phyloP scores from a whole-genome alignment of 371 early-diverging fungal species.

The Dinochytrium kinnereticum region DNA sequence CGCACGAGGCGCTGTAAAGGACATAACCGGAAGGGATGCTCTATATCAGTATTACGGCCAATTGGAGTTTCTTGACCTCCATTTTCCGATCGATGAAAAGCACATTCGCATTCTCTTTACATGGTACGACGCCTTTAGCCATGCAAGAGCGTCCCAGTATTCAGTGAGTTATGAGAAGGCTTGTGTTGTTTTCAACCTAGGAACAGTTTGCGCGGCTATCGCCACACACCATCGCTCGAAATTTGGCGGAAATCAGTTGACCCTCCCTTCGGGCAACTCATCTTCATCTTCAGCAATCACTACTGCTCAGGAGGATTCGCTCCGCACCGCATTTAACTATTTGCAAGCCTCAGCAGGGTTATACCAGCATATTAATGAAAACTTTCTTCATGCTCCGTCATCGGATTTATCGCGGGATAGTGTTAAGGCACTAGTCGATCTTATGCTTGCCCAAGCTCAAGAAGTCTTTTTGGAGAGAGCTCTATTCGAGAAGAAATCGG shows the following conservation, averaged over 20 bases:
- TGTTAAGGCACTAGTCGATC: constrained; percentile 77
- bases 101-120: constrained; percentile 87
- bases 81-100: constrained; percentile 90
- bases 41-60: constrained; percentile 95
- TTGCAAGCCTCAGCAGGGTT: constrained; percentile 94
- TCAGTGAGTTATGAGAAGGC: constrained; percentile 96
- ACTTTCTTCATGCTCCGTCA: constrained; percentile 94
- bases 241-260: background rate
- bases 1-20: constrained; percentile 90
- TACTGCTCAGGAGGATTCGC: constrained; percentile 67
- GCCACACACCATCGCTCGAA: constrained; percentile 74
- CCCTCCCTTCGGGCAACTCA: background rate
- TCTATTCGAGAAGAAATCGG: constrained; percentile 82
- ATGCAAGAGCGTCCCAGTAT: constrained; percentile 71
- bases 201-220: constrained; percentile 59
- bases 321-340: constrained; percentile 82
- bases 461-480: constrained; percentile 90
- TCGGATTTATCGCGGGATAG: constrained; percentile 89
- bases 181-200: constrained; percentile 91
- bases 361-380: constrained; percentile 93
- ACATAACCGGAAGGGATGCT: constrained; percentile 88
- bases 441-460: constrained; percentile 95
- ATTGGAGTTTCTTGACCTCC: constrained; percentile 89
- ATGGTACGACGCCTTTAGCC: constrained; percentile 89
- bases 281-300: background rate